Evolutionary conservation across 768 basidiomycete species (phyloP), one percentile per base, ranked within the genome.

Genomic region (Ramaria sp.): DNA sequence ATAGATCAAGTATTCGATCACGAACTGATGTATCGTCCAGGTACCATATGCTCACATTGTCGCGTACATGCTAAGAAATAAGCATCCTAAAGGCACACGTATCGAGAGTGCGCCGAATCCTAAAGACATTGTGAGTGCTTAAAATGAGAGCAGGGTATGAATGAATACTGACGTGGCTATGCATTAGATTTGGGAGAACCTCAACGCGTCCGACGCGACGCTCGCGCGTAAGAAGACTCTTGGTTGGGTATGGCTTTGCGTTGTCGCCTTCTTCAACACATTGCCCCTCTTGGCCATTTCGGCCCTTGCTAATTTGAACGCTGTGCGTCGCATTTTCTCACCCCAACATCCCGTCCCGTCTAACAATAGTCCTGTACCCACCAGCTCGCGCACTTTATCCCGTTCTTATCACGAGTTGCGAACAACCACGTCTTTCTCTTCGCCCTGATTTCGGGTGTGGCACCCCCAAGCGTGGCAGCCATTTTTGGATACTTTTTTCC

Each of bases 231-330:
- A 88, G 69, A 79, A 77, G 63, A 70, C 76, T 33, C 70, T 87
- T 24, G 95, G 96, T n/a, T 88, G 90, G 70, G 59, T 86, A 38
- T 78, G 86, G 69, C 78, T 99, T 53, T 73, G 77, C 20, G 64
- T 82, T 31, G 82, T 97, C 49, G 94, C 91, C 70, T 93, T 92
- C 74, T 81, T 98, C 75, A 94, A 99, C 74, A 97, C 93, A 37
- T 74, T 95, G 10, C 96, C 96, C 19, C 73, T 99, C 17, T 80
- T 94, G 66, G 73, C 90, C 61, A 92, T 98, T 61, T 94, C 95
- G 12, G 73, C 91, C 60, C 74, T 96, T 51, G 92, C 96, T 63
- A 98, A 99, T 72, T 76, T 99, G 73, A 78, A 84, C 51, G 78
- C 85, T 39, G 86, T 91, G 63, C 53, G 84, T 66, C 20, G 7